Conservation (phyloP, 805 yeast species). For the Suhomyces tanzawaensis region DNA sequence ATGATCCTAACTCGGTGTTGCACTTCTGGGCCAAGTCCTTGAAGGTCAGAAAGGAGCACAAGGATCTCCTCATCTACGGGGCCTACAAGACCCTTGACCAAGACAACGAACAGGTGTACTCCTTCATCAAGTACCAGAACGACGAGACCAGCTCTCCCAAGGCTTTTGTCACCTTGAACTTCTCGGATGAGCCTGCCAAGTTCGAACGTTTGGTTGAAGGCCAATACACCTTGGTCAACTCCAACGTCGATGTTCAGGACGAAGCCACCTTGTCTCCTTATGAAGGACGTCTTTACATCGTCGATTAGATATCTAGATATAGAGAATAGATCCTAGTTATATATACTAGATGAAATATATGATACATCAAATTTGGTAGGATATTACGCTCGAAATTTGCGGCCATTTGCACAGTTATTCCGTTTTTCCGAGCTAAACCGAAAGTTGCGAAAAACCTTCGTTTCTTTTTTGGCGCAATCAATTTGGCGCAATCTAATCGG, state of each 20-base stretch:
- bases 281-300: slow-evolving; percentile 13
- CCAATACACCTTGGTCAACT: slow-evolving; percentile 8
- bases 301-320: slow-evolving; percentile 4
- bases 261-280: slow-evolving; percentile 11
- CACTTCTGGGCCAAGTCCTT: slow-evolving; percentile 46
- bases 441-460: too few relatives aligned
- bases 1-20: slow-evolving; percentile 45
- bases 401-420: too few relatives aligned
- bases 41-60: slow-evolving; percentile 41
- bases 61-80: slow-evolving; percentile 48
- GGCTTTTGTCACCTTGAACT: slow-evolving; percentile 24
- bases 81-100: slow-evolving; percentile 42
- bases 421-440: too few relatives aligned
- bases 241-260: slow-evolving; percentile 6
- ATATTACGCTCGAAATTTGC: too few relatives aligned
- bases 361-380: background rate
- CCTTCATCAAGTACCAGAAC: slow-evolving; percentile 37
- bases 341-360: background rate
- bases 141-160: slow-evolving; percentile 15
- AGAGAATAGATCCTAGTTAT: background rate
- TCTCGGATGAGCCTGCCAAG: slow-evolving; percentile 14
- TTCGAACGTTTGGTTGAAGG: slow-evolving; percentile 11
- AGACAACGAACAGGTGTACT: slow-evolving; percentile 40
- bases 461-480: too few relatives aligned
- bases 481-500: too few relatives aligned